A percentile compares a stretch with the other conserved stretches of the same genome.
phyloP scores from a whole-genome alignment of 1,284 basidiomycete species.

The Ustilago shanxiensis region DNA sequence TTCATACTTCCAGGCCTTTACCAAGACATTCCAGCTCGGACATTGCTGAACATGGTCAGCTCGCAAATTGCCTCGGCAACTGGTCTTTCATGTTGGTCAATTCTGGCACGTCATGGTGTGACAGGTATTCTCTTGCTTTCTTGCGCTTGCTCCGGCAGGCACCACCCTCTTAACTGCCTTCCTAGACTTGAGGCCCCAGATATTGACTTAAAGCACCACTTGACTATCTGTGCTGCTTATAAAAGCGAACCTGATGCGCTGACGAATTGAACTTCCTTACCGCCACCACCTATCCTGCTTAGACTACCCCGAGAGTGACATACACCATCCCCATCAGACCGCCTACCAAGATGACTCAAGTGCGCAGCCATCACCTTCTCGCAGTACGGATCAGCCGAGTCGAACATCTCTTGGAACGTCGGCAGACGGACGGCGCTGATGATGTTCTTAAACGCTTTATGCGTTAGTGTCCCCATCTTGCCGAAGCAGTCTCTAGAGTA shows the following conservation, averaged over 20 bases:
- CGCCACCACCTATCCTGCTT: no score
- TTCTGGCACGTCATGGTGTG: background rate
- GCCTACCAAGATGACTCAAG: no score
- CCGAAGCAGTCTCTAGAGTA: no score
- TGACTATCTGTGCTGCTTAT: no score
- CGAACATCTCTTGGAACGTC: background rate
- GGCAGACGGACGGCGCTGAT: background rate
- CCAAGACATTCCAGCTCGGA: background rate
- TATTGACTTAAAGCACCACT: background rate
- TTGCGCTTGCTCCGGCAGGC: background rate
- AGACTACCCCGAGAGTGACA: no score
- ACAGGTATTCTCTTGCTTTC: background rate
- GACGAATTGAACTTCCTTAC: no score
- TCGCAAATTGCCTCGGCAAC: no score
- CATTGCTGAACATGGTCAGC: no score
- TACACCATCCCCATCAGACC: no score
- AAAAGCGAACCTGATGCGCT: no score
- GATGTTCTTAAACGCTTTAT: conserved; percentile 1
- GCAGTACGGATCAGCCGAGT: background rate
- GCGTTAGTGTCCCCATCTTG: background rate
- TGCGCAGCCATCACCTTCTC: no score
- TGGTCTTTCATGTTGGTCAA: background rate
- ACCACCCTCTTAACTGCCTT: background rate
- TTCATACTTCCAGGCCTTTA: background rate
- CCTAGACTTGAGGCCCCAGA: background rate